Conservation (phyloP, 495 filamentous ascomycete species). For the Neurospora sp. region DNA sequence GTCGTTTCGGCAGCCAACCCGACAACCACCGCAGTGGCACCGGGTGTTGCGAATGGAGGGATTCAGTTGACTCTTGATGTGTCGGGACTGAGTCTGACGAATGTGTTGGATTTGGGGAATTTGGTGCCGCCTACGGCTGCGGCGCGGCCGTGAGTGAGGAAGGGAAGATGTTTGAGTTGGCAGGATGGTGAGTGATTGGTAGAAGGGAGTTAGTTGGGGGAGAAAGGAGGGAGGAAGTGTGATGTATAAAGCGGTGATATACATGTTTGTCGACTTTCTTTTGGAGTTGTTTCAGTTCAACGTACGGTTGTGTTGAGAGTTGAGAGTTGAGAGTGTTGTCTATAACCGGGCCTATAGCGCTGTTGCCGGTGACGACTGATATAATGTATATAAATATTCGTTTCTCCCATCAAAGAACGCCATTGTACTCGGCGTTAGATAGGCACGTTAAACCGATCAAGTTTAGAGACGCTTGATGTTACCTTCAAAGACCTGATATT, state of each 20-base stretch:
- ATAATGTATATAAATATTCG: not conserved
- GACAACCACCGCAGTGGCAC: not conserved
- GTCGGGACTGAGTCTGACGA: conserved; percentile 22
- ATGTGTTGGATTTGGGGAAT: conserved; percentile 25
- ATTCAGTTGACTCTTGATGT: conserved; percentile 17
- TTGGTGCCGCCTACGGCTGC: conserved; percentile 16
- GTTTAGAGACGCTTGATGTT: not conserved
- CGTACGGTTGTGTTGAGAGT: not conserved
- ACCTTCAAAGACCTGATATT: not conserved
- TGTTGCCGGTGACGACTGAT: not conserved
- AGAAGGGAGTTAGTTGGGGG: not conserved
- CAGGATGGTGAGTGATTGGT: not conserved
- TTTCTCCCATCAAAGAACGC: not conserved
- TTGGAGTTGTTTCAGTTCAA: not conserved
- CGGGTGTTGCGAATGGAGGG: conserved; percentile 5
- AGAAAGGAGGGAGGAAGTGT: not conserved
- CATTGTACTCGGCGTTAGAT: not conserved
- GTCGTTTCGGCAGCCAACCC: not conserved
- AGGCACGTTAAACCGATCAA: not conserved
- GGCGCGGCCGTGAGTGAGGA: not conserved
- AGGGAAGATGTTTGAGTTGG: not conserved
- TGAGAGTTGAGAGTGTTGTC: not conserved
- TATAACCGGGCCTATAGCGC: not conserved
- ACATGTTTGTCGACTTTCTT: not conserved
- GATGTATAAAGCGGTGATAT: not conserved